A percentile compares a stretch with the other conserved stretches of the same genome.
Conservation (phyloP, 768 basidiomycete genomes). For the Hericium rajendrae region DNA sequence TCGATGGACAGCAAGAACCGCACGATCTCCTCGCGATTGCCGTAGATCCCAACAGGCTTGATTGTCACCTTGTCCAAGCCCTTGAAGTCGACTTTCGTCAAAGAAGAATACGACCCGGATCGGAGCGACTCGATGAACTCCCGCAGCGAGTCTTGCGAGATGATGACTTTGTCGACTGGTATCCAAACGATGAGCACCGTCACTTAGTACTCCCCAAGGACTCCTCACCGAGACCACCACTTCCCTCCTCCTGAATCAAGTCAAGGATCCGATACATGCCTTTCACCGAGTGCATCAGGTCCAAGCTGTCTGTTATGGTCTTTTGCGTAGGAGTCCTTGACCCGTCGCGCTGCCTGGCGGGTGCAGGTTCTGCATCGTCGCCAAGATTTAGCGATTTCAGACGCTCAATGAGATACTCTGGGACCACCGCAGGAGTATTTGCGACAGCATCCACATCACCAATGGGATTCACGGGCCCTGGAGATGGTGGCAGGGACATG, state of each 20-base stretch:
- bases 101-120: conserved; percentile 42
- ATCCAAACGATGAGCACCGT: not conserved
- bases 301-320: not conserved
- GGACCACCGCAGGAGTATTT: not conserved
- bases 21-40: conserved; percentile 41
- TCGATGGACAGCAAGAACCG: conserved; percentile 30
- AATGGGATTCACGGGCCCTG: not conserved
- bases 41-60: conserved; percentile 49
- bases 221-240: not conserved
- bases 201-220: too few relatives aligned
- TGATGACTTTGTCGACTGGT: conserved; percentile 57
- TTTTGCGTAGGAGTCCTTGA: not conserved
- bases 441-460: not conserved
- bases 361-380: not conserved
- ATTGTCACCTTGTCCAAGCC: conserved; percentile 35
- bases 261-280: not conserved
- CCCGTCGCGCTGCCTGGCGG: not conserved
- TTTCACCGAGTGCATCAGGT: not conserved
- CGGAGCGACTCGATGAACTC: conserved; percentile 37
- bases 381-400: not conserved
- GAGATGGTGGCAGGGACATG: not conserved
- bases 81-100: conserved; percentile 50
- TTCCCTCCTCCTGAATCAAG: not conserved
- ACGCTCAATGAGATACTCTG: not conserved
- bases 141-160: conserved; percentile 39